Conservation (phyloP, 2,329 filamentous ascomycete species). For the Phaeosphaeriaceae sp. region DNA sequence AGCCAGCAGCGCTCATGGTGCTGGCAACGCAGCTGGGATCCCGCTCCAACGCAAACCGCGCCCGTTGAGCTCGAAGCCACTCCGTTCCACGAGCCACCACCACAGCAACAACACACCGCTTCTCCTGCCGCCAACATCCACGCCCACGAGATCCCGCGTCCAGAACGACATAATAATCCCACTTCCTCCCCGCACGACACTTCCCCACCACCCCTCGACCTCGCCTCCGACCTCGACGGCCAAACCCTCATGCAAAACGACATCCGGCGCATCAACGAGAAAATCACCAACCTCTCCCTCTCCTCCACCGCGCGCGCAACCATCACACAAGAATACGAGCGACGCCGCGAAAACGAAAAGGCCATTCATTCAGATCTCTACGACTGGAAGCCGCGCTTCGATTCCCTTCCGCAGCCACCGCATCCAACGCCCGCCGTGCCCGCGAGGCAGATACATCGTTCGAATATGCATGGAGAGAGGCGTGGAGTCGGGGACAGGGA, state of each 20-base stretch:
- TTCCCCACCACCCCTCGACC: constrained; percentile 7
- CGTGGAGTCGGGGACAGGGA: too few relatives aligned
- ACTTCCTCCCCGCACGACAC: neutral
- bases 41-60: constrained; percentile 23
- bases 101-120: neutral
- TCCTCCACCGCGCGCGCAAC: constrained; percentile 13
- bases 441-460: neutral
- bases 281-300: constrained; percentile 39
- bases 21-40: constrained; percentile 45
- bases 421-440: neutral
- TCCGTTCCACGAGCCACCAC: neutral
- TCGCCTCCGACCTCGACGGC: constrained; percentile 23
- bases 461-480: neutral
- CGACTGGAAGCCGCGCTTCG: constrained; percentile 19
- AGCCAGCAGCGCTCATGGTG: constrained; percentile 44
- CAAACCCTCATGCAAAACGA: constrained; percentile 35
- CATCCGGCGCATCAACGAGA: constrained; percentile 40
- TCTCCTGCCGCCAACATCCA: neutral
- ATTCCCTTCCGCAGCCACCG: constrained; percentile 11
- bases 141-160: neutral
- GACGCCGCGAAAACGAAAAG: constrained; percentile 38
- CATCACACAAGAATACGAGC: constrained; percentile 25
- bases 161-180: neutral
- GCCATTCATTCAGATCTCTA: constrained; percentile 35
- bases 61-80: constrained; percentile 43